Evolutionary conservation across 2,329 filamentous ascomycete species (phyloP).

Genomic region (Monilinia fructigena): DNA sequence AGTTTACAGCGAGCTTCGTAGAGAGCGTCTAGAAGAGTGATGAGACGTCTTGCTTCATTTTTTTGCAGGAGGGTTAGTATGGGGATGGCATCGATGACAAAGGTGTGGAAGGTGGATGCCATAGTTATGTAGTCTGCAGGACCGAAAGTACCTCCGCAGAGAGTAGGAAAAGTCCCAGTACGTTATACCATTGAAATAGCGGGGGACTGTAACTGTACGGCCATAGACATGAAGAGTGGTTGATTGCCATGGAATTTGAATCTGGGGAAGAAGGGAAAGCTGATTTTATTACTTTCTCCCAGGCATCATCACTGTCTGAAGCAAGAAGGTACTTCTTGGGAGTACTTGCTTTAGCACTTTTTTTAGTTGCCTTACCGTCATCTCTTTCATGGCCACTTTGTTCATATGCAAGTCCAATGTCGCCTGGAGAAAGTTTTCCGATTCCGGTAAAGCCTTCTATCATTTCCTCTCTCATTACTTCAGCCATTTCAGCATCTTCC

Average conservation of each 20-base stretch:
- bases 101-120: conserved; percentile 75
- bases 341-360: conserved; percentile 22
- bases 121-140: conserved; percentile 82
- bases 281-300: conserved; percentile 32
- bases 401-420: conserved; percentile 21
- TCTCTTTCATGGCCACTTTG: conserved; percentile 6
- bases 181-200: conserved; percentile 56
- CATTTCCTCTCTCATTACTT: conserved; percentile 40
- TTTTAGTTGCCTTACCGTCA: conserved; percentile 21
- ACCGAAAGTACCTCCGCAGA: conserved; percentile 65
- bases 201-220: conserved; percentile 58
- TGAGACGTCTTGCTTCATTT: conserved; percentile 78
- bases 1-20: conserved; percentile 82
- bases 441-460: conserved; percentile 31
- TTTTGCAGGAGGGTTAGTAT: conserved; percentile 66
- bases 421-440: conserved; percentile 19
- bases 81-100: conserved; percentile 70
- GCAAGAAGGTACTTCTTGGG: conserved; percentile 37
- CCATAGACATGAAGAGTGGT: conserved; percentile 58
- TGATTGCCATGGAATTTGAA: conserved; percentile 46
- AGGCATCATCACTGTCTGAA: conserved; percentile 30
- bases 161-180: conserved; percentile 65
- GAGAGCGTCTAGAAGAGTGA: conserved; percentile 75
- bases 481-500: conserved; percentile 33
- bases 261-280: conserved; percentile 29